Percentiles rank a stretch among this genome's conserved stretches.
These are phyloP conservation scores for Monosporozyma aerobia DNA, from an alignment of 805 yeast genomes.

Conservation along the genomic window DNA sequence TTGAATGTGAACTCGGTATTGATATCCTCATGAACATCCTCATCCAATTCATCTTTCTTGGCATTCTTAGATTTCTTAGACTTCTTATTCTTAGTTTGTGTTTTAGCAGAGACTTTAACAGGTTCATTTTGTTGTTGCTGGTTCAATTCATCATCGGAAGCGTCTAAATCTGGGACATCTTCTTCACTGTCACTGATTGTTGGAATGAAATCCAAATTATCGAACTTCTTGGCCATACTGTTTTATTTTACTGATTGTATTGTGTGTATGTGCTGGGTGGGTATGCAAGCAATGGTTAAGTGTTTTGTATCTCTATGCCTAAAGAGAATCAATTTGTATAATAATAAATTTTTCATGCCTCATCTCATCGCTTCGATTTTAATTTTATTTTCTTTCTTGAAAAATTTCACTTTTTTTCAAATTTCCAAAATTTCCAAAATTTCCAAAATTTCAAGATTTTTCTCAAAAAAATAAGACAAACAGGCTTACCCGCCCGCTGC, in stretches of 20 bases:
- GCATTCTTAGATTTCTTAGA: conserved; percentile 10
- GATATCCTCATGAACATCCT: conserved; percentile 42
- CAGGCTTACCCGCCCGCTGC: too few species aligned
- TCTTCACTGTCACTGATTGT: conserved; percentile 75
- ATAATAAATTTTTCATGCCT: conserved; percentile 1
- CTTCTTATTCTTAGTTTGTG: conserved; percentile 19
- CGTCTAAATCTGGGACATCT: conserved; percentile 47
- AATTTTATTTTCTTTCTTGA: too few species aligned
- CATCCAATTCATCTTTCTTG: conserved; percentile 29
- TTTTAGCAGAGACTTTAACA: conserved; percentile 17
- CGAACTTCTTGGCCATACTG: conserved; percentile 13
- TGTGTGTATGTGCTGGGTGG: not conserved
- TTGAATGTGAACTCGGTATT: conserved; percentile 70
- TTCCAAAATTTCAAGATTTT: too few species aligned
- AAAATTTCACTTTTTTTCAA: not conserved
- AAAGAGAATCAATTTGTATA: not conserved
- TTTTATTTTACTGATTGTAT: too few species aligned
- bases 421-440: not conserved
- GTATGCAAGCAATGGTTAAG: too few species aligned
- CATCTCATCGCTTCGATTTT: conserved; percentile 19
- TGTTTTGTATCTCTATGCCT: too few species aligned
- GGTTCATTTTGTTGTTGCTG: conserved; percentile 8
- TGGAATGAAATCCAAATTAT: conserved; percentile 42
- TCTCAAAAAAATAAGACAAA: too few species aligned
- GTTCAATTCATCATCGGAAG: conserved; percentile 36